A percentile compares a stretch with the other conserved stretches of the same genome.
phyloP scores from a whole-genome alignment of 1,284 basidiomycete genomes.

The Moesziomyces sp. region DNA sequence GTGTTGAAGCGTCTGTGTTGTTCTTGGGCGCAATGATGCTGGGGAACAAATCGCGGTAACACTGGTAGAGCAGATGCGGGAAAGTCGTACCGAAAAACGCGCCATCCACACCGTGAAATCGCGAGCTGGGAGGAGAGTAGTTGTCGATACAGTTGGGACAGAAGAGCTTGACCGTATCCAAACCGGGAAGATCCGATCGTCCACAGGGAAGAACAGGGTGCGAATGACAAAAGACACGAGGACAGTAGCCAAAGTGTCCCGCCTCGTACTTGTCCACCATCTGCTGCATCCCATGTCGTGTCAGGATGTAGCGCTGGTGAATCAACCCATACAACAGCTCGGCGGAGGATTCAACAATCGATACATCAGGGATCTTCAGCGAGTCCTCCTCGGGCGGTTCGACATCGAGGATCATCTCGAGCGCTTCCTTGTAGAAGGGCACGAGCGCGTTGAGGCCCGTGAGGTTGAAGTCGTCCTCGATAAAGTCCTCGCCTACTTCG shows the following conservation, averaged over 20 bases:
- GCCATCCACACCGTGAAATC: constrained; percentile 97
- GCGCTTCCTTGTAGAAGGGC: constrained; percentile 98
- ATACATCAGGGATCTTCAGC: constrained; percentile 82
- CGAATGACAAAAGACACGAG: constrained; percentile 90
- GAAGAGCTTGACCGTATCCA: constrained; percentile 97
- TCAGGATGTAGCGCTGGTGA: constrained; percentile 96
- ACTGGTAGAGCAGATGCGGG: constrained; percentile 96
- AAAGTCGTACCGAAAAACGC: constrained; percentile 99
- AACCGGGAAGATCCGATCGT: constrained; percentile 92
- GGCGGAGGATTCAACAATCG: constrained; percentile 96
- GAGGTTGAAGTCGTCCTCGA: constrained; percentile 99
- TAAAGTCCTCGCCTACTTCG: constrained; percentile 92
- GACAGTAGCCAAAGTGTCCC: constrained; percentile 92
- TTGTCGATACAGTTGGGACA: constrained; percentile 99
- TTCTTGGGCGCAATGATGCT: constrained; percentile 57
- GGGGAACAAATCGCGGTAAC: constrained; percentile 75
- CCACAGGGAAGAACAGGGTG: constrained; percentile 94
- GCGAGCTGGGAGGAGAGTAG: constrained; percentile 92
- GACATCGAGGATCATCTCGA: constrained; percentile 99
- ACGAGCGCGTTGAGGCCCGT: constrained; percentile 95
- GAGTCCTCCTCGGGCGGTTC: constrained; percentile 92
- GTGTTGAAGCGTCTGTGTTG: neutral
- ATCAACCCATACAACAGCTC: constrained; percentile 97
- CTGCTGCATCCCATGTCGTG: constrained; percentile 88
- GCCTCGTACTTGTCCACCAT: constrained; percentile 99